These are phyloP conservation scores for Dioscorea dumetorum DNA, from an alignment of 106 monocot species.

Conservation along the genomic window DNA sequence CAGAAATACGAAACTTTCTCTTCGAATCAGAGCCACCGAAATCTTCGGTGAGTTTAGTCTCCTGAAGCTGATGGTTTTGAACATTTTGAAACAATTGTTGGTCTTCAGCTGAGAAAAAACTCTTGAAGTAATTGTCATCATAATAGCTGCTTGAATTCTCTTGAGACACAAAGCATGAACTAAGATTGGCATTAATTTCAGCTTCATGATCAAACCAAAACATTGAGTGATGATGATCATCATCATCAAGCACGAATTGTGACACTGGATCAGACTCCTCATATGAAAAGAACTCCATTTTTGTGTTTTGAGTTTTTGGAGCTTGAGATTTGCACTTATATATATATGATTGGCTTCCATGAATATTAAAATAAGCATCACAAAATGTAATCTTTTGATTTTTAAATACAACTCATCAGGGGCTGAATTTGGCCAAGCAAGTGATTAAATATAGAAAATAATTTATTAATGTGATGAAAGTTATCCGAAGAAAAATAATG, in stretches of 20 bases:
- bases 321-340: too few species aligned
- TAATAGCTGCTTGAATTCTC: not conserved
- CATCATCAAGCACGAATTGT: constrained; percentile 19
- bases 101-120: not conserved
- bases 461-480: too few species aligned
- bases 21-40: not conserved
- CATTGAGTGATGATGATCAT: constrained; percentile 16
- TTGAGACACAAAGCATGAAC: not conserved
- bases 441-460: not conserved
- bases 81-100: not conserved
- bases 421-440: not conserved
- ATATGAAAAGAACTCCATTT: constrained; percentile 23
- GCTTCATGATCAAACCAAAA: constrained; percentile 24
- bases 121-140: not conserved
- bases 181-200: constrained; percentile 5
- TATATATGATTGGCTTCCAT: too few species aligned
- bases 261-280: constrained; percentile 37
- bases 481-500: too few species aligned
- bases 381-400: too few species aligned
- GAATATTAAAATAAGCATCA: too few species aligned
- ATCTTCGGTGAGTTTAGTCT: not conserved
- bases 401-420: too few species aligned
- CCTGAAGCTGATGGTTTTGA: not conserved
- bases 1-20: not conserved
- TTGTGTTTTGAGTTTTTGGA: too few species aligned